phyloP scores from a whole-genome alignment of 257 asterid genomes.

The Misopates orontium region DNA sequence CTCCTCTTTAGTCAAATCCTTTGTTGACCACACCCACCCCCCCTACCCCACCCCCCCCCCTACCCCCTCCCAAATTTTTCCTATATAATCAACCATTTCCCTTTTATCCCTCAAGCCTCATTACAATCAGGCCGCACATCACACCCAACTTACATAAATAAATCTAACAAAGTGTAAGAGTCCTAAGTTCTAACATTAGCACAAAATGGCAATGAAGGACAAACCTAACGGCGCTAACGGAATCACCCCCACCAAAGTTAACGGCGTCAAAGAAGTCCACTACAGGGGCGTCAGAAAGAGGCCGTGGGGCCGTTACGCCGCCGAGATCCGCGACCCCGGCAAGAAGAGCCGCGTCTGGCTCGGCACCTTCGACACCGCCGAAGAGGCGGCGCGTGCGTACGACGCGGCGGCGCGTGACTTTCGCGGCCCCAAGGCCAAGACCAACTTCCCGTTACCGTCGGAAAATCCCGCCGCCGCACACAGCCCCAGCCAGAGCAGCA shows the following conservation, averaged over 20 bases:
- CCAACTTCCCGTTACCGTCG: slow-evolving; percentile 60
- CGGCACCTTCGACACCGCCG: slow-evolving; percentile 93
- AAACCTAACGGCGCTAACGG: slow-evolving; percentile 31
- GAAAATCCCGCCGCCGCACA: no score
- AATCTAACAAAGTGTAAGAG: no score
- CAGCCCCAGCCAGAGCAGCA: slow-evolving; percentile 79
- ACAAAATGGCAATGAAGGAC: slow-evolving; percentile 65
- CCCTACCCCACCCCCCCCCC: background rate
- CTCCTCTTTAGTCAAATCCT: slow-evolving; percentile 64
- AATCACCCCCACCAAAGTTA: slow-evolving; percentile 18
- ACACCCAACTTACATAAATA: background rate
- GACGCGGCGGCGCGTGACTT: slow-evolving; percentile 79
- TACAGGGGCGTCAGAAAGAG: slow-evolving; percentile 87
- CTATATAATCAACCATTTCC: slow-evolving; percentile 25
- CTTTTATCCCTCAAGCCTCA: background rate
- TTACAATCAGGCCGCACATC: no score
- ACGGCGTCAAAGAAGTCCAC: slow-evolving; percentile 61
- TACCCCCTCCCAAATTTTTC: slow-evolving; percentile 13
- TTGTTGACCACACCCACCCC: slow-evolving; percentile 52
- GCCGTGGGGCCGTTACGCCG: slow-evolving; percentile 99
- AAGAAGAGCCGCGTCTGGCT: slow-evolving; percentile 88
- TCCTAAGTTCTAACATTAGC: no score
- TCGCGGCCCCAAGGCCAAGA: slow-evolving; percentile 87
- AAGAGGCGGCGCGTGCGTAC: slow-evolving; percentile 90
- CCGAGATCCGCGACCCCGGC: slow-evolving; percentile 93